phyloP scores from a whole-genome alignment of 768 basidiomycete genomes.

The Coprinellus aureogranulatus region DNA sequence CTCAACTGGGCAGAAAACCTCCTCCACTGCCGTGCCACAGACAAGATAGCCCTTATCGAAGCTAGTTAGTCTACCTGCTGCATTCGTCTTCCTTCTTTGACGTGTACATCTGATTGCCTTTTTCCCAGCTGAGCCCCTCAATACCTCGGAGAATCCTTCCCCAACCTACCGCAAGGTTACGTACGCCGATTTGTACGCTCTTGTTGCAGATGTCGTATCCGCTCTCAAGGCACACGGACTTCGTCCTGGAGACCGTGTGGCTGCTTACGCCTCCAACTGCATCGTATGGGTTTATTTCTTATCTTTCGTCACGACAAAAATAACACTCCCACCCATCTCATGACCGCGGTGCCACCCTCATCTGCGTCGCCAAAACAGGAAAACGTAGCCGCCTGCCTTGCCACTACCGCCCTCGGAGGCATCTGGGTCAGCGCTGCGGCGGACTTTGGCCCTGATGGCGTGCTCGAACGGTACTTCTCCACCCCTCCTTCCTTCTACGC shows the following conservation, averaged over 20 bases:
- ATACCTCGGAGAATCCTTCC: constrained; percentile 41
- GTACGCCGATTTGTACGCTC: constrained; percentile 56
- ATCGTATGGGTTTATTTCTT: constrained; percentile 46
- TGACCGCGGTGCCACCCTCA: not conserved
- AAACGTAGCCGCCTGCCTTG: constrained; percentile 65
- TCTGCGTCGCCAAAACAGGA: constrained; percentile 41
- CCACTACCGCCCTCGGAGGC: constrained; percentile 68
- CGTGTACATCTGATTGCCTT: constrained; percentile 12
- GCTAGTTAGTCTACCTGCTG: constrained; percentile 48
- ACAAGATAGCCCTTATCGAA: constrained; percentile 67
- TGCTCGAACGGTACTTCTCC: constrained; percentile 58
- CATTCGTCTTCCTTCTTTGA: constrained; percentile 11
- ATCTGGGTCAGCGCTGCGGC: constrained; percentile 83
- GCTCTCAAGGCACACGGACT: constrained; percentile 52
- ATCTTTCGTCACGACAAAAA: constrained; percentile 6
- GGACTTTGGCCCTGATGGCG: constrained; percentile 79
- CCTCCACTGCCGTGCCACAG: constrained; percentile 53
- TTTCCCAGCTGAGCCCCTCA: constrained; percentile 53
- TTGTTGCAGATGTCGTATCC: constrained; percentile 57
- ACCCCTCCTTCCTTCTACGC: not conserved
- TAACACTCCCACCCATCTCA: constrained; percentile 5
- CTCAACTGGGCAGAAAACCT: constrained; percentile 86
- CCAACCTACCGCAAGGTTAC: constrained; percentile 46
- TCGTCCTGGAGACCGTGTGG: constrained; percentile 67
- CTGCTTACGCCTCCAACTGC: constrained; percentile 76